A percentile compares a stretch with the other conserved stretches of the same genome.
Conservation (phyloP, 2,329 filamentous ascomycete species). For the Capronia coronata region DNA sequence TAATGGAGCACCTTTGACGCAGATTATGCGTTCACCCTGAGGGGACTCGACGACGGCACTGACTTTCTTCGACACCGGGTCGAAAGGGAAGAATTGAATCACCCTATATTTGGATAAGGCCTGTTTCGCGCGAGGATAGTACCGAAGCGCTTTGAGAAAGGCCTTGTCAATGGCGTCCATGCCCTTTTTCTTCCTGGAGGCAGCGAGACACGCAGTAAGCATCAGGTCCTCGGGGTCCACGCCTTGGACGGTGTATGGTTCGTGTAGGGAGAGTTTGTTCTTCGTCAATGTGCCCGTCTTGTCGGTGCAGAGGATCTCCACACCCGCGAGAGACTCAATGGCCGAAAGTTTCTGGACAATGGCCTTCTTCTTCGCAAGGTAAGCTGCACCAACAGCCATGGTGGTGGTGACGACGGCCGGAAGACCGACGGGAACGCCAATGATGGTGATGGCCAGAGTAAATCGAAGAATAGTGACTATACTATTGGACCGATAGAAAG, state of each 20-base stretch:
- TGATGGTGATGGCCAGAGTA: conserved; percentile 82
- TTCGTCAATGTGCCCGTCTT: conserved; percentile 91
- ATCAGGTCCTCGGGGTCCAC: conserved; percentile 83
- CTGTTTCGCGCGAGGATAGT: conserved; percentile 74
- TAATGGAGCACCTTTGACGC: conserved; percentile 84
- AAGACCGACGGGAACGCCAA: conserved; percentile 88
- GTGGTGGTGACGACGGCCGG: conserved; percentile 89
- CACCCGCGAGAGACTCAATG: conserved; percentile 85
- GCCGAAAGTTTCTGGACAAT: conserved; percentile 90
- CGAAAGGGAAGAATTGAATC: conserved; percentile 78
- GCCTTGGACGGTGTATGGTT: conserved; percentile 75
- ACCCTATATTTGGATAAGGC: conserved; percentile 79
- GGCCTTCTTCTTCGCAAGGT: conserved; percentile 85
- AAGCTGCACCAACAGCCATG: conserved; percentile 88
- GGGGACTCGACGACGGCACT: conserved; percentile 75
- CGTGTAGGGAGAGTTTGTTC: conserved; percentile 83
- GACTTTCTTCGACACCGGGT: conserved; percentile 91
- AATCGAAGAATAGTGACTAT: conserved; percentile 76
- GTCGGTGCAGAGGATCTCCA: conserved; percentile 90
- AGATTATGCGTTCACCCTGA: conserved; percentile 75
- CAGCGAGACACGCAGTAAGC: conserved; percentile 83
- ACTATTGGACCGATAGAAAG: conserved; percentile 77
- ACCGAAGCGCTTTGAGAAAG: conserved; percentile 77
- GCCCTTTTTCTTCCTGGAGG: conserved; percentile 90
- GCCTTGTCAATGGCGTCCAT: conserved; percentile 93